phyloP scores from a whole-genome alignment of 148 eudicot genomes.

The Talinum fruticosum region DNA sequence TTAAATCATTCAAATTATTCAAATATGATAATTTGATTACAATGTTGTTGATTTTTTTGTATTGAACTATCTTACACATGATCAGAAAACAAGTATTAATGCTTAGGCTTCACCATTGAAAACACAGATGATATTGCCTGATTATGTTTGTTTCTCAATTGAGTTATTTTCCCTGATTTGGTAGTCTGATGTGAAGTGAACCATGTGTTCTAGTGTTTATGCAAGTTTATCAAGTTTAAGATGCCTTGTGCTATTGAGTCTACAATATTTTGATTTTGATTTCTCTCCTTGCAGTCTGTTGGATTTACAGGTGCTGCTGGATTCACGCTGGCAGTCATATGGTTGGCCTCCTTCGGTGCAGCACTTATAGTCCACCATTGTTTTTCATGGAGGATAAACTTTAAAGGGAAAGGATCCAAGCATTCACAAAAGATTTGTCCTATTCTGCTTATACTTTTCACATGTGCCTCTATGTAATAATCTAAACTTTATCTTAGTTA shows the following conservation, averaged over 20 bases:
- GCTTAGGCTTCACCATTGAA: not conserved
- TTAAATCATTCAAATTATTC: not conserved
- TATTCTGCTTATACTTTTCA: slow-evolving; percentile 59
- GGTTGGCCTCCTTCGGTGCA: slow-evolving; percentile 74
- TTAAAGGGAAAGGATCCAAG: slow-evolving; percentile 45
- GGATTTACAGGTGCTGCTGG: slow-evolving; percentile 89
- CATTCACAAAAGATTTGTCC: slow-evolving; percentile 54
- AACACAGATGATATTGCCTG: not conserved
- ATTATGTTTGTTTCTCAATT: not conserved
- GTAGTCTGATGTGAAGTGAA: not conserved
- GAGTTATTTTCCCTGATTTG: not conserved
- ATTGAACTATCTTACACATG: not conserved
- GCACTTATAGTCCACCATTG: slow-evolving; percentile 63
- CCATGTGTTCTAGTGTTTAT: not conserved
- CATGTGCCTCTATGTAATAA: slow-evolving; percentile 81
- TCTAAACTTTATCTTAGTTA: slow-evolving; percentile 27
- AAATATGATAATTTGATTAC: not conserved
- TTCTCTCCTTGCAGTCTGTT: slow-evolving; percentile 67
- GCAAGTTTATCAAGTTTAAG: no score
- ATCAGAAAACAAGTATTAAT: not conserved
- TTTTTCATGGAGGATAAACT: slow-evolving; percentile 68
- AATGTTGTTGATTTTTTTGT: not conserved
- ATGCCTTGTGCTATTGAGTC: not conserved
- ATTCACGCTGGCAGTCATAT: slow-evolving; percentile 56
- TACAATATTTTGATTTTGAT: slow-evolving; percentile 18